These are phyloP conservation scores for Cladobotryum mycophilum DNA, from an alignment of 2,329 filamentous ascomycete species.

Conservation along the genomic window DNA sequence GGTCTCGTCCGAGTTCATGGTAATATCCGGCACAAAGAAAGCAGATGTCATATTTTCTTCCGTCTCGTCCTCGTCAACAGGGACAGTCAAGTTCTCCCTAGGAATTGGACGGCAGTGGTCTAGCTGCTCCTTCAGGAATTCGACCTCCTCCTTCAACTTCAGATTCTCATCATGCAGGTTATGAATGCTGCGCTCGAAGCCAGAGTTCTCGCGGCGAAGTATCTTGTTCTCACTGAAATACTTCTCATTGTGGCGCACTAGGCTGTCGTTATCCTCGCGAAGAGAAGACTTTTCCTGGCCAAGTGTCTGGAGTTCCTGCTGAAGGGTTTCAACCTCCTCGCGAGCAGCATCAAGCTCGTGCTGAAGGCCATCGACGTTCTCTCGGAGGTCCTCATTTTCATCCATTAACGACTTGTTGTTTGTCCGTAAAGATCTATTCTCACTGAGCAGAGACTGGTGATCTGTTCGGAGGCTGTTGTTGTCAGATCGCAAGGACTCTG, in stretches of 20 bases:
- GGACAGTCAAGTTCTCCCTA: conserved; percentile 31
- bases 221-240: conserved; percentile 49
- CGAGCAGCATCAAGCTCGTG: conserved; percentile 36
- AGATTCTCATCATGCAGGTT: conserved; percentile 41
- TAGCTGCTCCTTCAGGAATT: conserved; percentile 39
- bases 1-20: conserved; percentile 38
- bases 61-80: conserved; percentile 30
- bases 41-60: conserved; percentile 54
- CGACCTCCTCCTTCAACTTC: conserved; percentile 42
- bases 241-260: conserved; percentile 49
- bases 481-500: conserved; percentile 36
- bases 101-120: conserved; percentile 34
- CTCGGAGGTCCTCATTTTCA: conserved; percentile 39
- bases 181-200: conserved; percentile 40
- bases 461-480: conserved; percentile 36
- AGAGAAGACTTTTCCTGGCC: conserved; percentile 39
- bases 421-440: conserved; percentile 40
- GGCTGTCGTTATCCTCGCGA: conserved; percentile 45
- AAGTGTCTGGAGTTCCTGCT: conserved; percentile 32
- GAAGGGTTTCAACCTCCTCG: conserved; percentile 34
- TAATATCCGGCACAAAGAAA: conserved; percentile 54
- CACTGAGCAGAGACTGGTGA: conserved; percentile 36
- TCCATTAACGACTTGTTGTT: conserved; percentile 35
- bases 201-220: conserved; percentile 41
- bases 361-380: conserved; percentile 34